phyloP scores from a whole-genome alignment of 2,329 filamentous ascomycete genomes.

The Lasiodiplodia hormozganensis region DNA sequence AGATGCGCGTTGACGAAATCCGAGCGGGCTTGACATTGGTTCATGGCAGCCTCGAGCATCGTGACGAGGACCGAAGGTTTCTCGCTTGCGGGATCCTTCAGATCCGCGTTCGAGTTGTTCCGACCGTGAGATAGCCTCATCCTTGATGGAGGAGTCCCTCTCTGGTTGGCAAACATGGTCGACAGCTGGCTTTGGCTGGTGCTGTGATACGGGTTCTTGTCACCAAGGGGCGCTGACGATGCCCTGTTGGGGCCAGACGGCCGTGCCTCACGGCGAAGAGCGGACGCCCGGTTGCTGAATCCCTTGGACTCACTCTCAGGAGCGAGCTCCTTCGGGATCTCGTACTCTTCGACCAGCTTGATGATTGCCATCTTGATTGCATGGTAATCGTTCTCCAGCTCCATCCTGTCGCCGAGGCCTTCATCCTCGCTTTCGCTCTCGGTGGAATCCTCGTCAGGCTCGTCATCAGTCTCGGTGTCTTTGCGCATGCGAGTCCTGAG shows the following conservation, averaged over 20 bases:
- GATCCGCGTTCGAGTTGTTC: conserved; percentile 45
- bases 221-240: conserved; percentile 40
- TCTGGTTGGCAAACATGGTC: conserved; percentile 47
- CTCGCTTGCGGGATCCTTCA: conserved; percentile 41
- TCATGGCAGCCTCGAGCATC: conserved; percentile 79
- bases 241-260: conserved; percentile 34
- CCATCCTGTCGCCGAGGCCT: conserved; percentile 53
- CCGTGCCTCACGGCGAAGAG: conserved; percentile 45
- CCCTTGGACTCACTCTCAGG: conserved; percentile 65
- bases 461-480: conserved; percentile 68
- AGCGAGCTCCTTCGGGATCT: conserved; percentile 73
- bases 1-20: conserved; percentile 85
- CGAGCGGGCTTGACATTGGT: conserved; percentile 77
- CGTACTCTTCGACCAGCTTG: conserved; percentile 81
- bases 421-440: conserved; percentile 58
- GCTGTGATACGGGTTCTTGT: conserved; percentile 59
- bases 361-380: conserved; percentile 80
- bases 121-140: conserved; percentile 42
- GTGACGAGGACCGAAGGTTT: conserved; percentile 64
- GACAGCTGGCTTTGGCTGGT: conserved; percentile 47
- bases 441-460: conserved; percentile 66
- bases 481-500: conserved; percentile 76
- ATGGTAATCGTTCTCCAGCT: conserved; percentile 80
- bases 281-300: conserved; percentile 74
- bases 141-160: conserved; percentile 40